A percentile compares a stretch with the other conserved stretches of the same genome.
These are phyloP conservation scores for Stephania cephalantha DNA, from an alignment of 164 flowering plant genomes.

Conservation along the genomic window DNA sequence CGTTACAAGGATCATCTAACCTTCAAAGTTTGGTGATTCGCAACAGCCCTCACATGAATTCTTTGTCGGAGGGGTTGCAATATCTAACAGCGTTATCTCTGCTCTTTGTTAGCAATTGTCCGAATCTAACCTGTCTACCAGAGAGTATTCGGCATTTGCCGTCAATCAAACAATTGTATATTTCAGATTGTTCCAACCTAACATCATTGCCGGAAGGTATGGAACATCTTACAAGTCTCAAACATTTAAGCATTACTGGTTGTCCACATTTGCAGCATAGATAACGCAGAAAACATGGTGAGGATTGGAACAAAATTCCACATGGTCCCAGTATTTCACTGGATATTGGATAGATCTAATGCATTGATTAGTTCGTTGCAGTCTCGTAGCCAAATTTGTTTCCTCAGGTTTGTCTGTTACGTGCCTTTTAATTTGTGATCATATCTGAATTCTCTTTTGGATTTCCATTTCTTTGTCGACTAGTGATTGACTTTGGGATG, in stretches of 20 bases:
- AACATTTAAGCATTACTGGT: neutral
- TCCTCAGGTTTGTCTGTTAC: neutral
- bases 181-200: neutral
- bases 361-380: neutral
- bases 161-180: neutral
- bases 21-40: neutral
- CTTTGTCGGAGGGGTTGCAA: neutral
- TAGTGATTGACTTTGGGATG: neutral
- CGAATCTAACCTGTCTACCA: neutral
- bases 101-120: neutral
- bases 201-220: neutral
- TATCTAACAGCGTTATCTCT: neutral
- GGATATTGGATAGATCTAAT: neutral
- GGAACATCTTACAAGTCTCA: neutral
- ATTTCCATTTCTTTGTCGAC: neutral
- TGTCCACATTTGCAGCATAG: neutral
- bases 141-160: neutral
- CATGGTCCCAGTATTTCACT: neutral
- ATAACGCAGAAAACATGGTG: neutral
- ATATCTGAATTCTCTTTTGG: neutral
- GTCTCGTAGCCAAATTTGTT: neutral
- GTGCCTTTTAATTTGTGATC: neutral
- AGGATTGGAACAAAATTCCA: neutral
- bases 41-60: neutral
- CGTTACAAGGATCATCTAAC: neutral